Conservation (phyloP, 306 rosid genomes). For the Styphnolobium japonicum region DNA sequence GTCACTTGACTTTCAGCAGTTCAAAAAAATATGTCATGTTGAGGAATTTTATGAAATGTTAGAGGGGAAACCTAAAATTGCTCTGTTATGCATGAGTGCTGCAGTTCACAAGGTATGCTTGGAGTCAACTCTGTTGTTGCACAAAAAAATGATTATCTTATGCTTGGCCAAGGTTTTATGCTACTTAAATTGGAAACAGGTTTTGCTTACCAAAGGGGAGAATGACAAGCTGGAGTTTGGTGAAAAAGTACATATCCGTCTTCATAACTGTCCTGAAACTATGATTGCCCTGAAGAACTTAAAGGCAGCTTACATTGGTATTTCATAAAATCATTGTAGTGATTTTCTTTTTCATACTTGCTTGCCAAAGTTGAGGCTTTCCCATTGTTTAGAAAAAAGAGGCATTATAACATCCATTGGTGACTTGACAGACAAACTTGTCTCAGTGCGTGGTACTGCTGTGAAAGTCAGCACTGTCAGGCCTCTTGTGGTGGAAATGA, state of each 20-base stretch:
- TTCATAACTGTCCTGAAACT: slow-evolving; percentile 78
- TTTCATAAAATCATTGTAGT: not conserved
- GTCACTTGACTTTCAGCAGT: slow-evolving; percentile 68
- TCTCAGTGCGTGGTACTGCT: slow-evolving; percentile 88
- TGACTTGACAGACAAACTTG: slow-evolving; percentile 71
- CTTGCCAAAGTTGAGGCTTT: not conserved
- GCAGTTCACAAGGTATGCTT: slow-evolving; percentile 72
- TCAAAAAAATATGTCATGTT: slow-evolving; percentile 41
- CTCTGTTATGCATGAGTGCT: slow-evolving; percentile 69
- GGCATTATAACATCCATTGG: slow-evolving; percentile 11
- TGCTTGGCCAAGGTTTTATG: slow-evolving; percentile 12
- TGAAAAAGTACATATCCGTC: slow-evolving; percentile 61
- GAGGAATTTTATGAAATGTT: slow-evolving; percentile 55
- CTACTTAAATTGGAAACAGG: slow-evolving; percentile 45
- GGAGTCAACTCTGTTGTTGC: not conserved
- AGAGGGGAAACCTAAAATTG: slow-evolving; percentile 66
- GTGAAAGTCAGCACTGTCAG: slow-evolving; percentile 79
- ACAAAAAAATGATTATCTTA: not conserved
- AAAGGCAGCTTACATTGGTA: slow-evolving; percentile 94
- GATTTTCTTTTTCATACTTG: not conserved
- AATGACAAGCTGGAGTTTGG: slow-evolving; percentile 39
- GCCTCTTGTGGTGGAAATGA: slow-evolving; percentile 82
- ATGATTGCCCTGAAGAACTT: slow-evolving; percentile 84
- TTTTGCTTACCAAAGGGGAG: slow-evolving; percentile 48
- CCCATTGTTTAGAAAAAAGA: not conserved